Percentiles rank a stretch among this genome's conserved stretches.
phyloP scores from a whole-genome alignment of 2,329 filamentous ascomycete genomes.

The Bipolaris zeicola region DNA sequence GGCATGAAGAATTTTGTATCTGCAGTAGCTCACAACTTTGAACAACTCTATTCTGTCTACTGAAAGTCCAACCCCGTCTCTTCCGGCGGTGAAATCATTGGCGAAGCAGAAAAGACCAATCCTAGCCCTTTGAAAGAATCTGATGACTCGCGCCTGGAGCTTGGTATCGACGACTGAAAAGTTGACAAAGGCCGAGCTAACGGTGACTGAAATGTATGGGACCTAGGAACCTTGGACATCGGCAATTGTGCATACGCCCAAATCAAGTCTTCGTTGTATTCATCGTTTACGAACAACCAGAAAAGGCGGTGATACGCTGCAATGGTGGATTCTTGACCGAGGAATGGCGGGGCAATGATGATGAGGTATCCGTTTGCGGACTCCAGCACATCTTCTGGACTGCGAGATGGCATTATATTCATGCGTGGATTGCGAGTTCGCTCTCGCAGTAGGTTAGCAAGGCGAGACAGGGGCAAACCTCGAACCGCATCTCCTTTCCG shows the following conservation, averaged over 20 bases:
- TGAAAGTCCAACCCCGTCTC: neutral
- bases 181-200: neutral
- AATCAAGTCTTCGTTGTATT: constrained; percentile 15
- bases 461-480: constrained; percentile 5
- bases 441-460: constrained; percentile 6
- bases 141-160: neutral
- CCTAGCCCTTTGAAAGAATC: neutral
- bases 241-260: constrained; percentile 12
- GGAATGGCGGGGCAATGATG: neutral
- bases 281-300: constrained; percentile 4
- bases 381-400: constrained; percentile 7
- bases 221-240: constrained; percentile 8
- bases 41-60: neutral
- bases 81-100: neutral
- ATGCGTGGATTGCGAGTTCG: neutral
- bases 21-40: neutral
- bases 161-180: neutral
- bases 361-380: constrained; percentile 9
- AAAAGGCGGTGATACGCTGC: constrained; percentile 5
- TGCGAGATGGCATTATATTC: constrained; percentile 2
- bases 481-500: neutral
- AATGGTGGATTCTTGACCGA: constrained; percentile 3
- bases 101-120: neutral
- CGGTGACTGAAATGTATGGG: neutral
- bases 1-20: neutral